Evolutionary conservation across 2,329 filamentous ascomycete species (phyloP).

Genomic region (Nothopassalora personata): DNA sequence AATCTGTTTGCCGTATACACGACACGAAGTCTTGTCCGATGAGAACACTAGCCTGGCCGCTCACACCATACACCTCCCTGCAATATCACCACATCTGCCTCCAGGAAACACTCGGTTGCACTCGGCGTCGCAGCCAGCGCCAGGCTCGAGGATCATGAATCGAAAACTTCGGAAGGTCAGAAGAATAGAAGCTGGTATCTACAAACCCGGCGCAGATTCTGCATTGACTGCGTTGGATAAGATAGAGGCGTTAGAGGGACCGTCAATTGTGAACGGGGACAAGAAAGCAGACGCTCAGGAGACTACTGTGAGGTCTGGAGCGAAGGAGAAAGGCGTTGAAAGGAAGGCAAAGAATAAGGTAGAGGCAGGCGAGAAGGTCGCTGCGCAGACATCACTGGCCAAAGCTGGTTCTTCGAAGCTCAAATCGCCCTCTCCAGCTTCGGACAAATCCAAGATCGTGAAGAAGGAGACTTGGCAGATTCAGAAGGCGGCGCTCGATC

Average conservation of each 20-base stretch:
- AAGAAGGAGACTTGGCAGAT: conserved; percentile 58
- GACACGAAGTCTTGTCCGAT: neutral
- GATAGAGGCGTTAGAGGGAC: conserved; percentile 9
- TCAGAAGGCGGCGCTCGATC: conserved; percentile 67
- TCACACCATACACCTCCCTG: neutral
- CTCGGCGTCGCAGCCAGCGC: too few relatives aligned
- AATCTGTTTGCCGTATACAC: neutral
- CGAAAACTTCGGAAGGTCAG: conserved; percentile 15
- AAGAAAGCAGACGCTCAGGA: neutral
- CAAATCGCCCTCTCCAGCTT: neutral
- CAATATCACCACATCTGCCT: neutral
- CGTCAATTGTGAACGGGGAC: neutral
- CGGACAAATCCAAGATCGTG: neutral
- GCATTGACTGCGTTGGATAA: conserved; percentile 2
- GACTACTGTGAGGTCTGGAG: conserved; percentile 3
- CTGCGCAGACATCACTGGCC: neutral
- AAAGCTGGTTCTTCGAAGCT: conserved; percentile 1
- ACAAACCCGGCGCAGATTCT: conserved; percentile 1
- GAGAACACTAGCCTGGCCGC: neutral
- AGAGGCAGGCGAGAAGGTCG: neutral
- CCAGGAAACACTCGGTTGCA: neutral
- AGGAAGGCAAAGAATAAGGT: conserved; percentile 5
- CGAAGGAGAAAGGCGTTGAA: neutral
- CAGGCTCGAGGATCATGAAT: conserved; percentile 1
- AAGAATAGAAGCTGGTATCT: conserved; percentile 17